A percentile compares a stretch with the other conserved stretches of the same genome.
phyloP scores from a whole-genome alignment of 345 rosid species.

The Mercurialis annua region DNA sequence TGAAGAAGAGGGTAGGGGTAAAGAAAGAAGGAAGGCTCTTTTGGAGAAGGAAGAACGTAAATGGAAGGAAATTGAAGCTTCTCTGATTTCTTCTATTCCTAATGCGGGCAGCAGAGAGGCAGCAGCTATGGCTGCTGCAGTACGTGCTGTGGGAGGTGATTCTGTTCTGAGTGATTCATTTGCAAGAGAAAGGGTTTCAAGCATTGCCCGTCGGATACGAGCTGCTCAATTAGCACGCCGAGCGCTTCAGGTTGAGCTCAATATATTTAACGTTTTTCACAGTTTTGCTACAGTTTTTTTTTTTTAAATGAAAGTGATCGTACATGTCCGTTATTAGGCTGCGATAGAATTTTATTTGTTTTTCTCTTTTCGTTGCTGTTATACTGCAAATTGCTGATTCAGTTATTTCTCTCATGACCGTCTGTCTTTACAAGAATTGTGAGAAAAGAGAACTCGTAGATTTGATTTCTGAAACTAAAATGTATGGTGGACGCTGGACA shows the following conservation, averaged over 20 bases:
- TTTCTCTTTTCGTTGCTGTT: too few relatives aligned
- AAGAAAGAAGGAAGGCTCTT: slow-evolving; percentile 97
- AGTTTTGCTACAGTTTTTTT: not conserved
- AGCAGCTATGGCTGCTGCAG: slow-evolving; percentile 99
- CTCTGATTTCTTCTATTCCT: slow-evolving; percentile 95
- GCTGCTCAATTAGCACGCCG: slow-evolving; percentile 83
- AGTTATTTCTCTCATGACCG: not conserved
- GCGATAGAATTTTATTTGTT: not conserved
- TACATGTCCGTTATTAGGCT: not conserved
- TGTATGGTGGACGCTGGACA: not conserved
- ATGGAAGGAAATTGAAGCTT: slow-evolving; percentile 99
- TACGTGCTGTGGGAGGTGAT: slow-evolving; percentile 99
- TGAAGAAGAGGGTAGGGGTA: slow-evolving; percentile 99
- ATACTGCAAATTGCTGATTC: not conserved
- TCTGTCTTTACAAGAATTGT: not conserved
- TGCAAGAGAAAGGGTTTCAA: slow-evolving; percentile 97
- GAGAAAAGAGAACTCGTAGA: not conserved
- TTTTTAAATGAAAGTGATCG: not conserved
- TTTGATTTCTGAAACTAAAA: slow-evolving; percentile 5
- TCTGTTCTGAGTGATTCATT: slow-evolving; percentile 99
- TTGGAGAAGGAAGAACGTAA: slow-evolving; percentile 98
- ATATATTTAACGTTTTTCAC: not conserved
- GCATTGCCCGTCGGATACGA: slow-evolving; percentile 95
- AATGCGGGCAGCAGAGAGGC: slow-evolving; percentile 99
- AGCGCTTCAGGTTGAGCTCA: slow-evolving; percentile 66